These are phyloP conservation scores for Coriolopsis trogii DNA, from an alignment of 1,284 basidiomycete genomes.

Conservation along the genomic window DNA sequence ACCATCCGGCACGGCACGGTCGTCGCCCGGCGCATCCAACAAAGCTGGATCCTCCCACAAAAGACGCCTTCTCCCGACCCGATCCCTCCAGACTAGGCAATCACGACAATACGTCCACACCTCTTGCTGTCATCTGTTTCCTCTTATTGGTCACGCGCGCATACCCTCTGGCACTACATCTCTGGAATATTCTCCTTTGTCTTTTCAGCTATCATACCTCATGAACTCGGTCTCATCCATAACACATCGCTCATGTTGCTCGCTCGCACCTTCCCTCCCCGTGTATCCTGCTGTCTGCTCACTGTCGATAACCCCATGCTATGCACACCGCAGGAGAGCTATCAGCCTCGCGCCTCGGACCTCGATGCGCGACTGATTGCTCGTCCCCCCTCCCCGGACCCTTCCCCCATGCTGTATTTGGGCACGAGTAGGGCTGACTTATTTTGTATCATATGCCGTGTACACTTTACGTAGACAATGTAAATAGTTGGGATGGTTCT, in stretches of 20 bases:
- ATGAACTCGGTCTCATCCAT: too few relatives aligned
- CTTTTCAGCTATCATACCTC: too few relatives aligned
- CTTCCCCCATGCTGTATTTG: neutral
- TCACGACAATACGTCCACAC: too few relatives aligned
- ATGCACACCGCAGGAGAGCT: conserved; percentile 2
- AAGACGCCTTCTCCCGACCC: conserved; percentile 21
- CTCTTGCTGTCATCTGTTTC: neutral
- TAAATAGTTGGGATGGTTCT: too few relatives aligned
- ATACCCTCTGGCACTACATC: too few relatives aligned
- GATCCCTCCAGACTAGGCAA: conserved; percentile 1
- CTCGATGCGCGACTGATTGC: too few relatives aligned
- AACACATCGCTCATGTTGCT: neutral
- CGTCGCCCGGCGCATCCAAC: conserved; percentile 27
- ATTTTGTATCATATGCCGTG: conserved; percentile 19
- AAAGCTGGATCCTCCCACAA: conserved; percentile 23
- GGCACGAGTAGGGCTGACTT: conserved; percentile 13
- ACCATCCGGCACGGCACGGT: conserved; percentile 41
- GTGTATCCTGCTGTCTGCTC: conserved; percentile 2
- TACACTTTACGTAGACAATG: conserved; percentile 3
- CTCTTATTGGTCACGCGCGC: neutral
- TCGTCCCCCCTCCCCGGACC: neutral
- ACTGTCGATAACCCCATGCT: conserved; percentile 3
- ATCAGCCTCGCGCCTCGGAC: neutral
- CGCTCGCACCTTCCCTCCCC: neutral
- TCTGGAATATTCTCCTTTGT: too few relatives aligned